Base-by-base conservation (phyloP, 345 rosid species). In the Xanthoceras sorbifolium region DNA sequence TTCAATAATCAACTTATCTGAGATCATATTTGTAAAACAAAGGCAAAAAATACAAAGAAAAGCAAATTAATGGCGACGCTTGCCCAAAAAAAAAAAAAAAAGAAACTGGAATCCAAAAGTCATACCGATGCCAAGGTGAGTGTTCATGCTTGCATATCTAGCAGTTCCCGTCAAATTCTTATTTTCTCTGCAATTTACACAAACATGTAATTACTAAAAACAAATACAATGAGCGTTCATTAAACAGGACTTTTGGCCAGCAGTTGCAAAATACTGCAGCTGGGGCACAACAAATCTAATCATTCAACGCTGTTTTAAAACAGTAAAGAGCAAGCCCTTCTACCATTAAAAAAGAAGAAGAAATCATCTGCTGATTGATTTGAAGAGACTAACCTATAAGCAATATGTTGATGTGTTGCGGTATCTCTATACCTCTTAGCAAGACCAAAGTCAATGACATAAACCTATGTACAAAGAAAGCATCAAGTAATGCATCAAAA, bases 61-160 rank as follows among this genome's bases (percentile, higher is more conserved):
- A 10, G 1, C 6, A 40, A 40, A 8, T 55, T 22, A 0, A 8
- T 22, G 3, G 9, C 0, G 3, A n/a, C 8, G 2, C 5, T 0
- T 4, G 3, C 11, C 11, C n/a, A n/a, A n/a, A 3, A 48, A 10
- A 48, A 48, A 8, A 55, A 55, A 54, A 55, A 17, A 15, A 4
- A 55, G 67, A 55, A 55, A 80, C 77, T 28, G 34, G 65, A 75
- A 73, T 32, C 26, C 40, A 46, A 40, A 5, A 67, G 11, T 29
- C 79, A 46, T 82, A 94, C 98, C 98, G 76, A 94, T 90, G 79
- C 98, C 98, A 74, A 93, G 92, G 88, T 93, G 98, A 77, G 97
- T 93, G 73, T 93, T 93, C 93, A 90, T 90, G 92, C 98, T 94
- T 59, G 98, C 98, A 77, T 92, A 94, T 88, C 98, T 88, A 64